Percentiles rank a stretch among this genome's conserved stretches.
Conservation (phyloP, 163 green algal genomes). For the Volvox carteri region DNA sequence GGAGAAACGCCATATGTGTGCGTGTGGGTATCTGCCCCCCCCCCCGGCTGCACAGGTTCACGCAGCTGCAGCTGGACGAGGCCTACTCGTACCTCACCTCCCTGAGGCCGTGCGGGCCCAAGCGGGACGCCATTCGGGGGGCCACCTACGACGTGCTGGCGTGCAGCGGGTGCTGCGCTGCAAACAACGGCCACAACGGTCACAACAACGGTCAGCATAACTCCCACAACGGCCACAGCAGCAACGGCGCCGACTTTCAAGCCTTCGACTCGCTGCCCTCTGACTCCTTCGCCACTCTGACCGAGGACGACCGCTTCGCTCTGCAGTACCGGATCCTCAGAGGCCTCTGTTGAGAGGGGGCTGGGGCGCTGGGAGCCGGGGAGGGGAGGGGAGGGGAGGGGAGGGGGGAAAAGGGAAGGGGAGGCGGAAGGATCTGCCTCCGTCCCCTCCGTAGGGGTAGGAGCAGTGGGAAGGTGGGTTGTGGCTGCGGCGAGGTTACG, state of each 20-base stretch:
- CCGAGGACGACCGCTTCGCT: constrained; percentile 67
- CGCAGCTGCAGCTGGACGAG: constrained; percentile 75
- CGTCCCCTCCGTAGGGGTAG: no score
- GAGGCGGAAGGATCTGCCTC: neutral
- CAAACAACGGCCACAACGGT: neutral
- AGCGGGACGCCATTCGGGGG: constrained; percentile 84
- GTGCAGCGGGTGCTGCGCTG: neutral
- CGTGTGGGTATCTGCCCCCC: no score
- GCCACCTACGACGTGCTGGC: constrained; percentile 92
- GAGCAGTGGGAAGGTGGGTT: no score
- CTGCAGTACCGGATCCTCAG: constrained; percentile 69
- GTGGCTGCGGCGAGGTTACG: no score
- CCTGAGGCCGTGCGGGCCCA: constrained; percentile 94
- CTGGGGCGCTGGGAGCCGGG: neutral
- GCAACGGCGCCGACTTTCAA: constrained; percentile 38
- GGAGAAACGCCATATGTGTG: no score
- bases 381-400: neutral
- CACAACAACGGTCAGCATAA: neutral
- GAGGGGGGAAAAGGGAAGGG: neutral
- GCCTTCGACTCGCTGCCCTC: constrained; percentile 71
- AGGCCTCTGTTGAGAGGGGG: constrained; percentile 24
- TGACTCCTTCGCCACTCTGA: constrained; percentile 74
- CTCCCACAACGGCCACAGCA: neutral
- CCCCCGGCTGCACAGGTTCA: constrained; percentile 54
- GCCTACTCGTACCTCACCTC: constrained; percentile 90